Conservation (phyloP, 495 filamentous ascomycete species). For the Jackrogersella minutella region DNA sequence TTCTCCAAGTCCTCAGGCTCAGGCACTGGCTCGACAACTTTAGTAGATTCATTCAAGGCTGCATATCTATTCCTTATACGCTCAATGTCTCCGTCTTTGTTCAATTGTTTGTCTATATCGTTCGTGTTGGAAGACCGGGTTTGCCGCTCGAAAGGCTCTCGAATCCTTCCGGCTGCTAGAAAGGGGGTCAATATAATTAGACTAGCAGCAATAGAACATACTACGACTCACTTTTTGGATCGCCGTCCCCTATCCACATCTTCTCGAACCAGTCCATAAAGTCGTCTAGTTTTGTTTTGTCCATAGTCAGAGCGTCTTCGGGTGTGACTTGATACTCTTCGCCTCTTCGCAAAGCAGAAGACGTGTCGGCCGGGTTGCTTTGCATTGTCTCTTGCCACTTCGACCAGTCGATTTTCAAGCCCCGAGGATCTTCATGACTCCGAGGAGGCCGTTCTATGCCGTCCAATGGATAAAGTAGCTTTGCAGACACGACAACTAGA, state of each 20-base stretch:
- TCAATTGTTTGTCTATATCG: neutral
- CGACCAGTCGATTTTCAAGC: constrained; percentile 72
- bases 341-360: constrained; percentile 19
- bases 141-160: constrained; percentile 24
- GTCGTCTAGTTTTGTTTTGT: constrained; percentile 71
- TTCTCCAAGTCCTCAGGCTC: constrained; percentile 39
- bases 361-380: constrained; percentile 29
- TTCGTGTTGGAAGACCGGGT: constrained; percentile 7
- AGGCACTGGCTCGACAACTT: constrained; percentile 28
- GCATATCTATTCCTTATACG: constrained; percentile 15
- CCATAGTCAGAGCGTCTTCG: constrained; percentile 74
- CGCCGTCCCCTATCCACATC: constrained; percentile 67
- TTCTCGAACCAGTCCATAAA: constrained; percentile 91
- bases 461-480: constrained; percentile 82
- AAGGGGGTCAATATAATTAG: neutral
- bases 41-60: constrained; percentile 16
- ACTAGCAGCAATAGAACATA: neutral
- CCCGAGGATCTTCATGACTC: constrained; percentile 65
- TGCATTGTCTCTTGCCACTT: constrained; percentile 69
- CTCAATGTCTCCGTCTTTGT: neutral
- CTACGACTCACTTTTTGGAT: constrained; percentile 50
- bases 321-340: constrained; percentile 63
- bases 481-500: constrained; percentile 78
- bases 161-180: constrained; percentile 28
- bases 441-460: constrained; percentile 63